A percentile compares a stretch with the other conserved stretches of the same genome.
Evolutionary conservation across 164 flowering plant genomes (phyloP).

Genomic region (Vitis rotundifolia): DNA sequence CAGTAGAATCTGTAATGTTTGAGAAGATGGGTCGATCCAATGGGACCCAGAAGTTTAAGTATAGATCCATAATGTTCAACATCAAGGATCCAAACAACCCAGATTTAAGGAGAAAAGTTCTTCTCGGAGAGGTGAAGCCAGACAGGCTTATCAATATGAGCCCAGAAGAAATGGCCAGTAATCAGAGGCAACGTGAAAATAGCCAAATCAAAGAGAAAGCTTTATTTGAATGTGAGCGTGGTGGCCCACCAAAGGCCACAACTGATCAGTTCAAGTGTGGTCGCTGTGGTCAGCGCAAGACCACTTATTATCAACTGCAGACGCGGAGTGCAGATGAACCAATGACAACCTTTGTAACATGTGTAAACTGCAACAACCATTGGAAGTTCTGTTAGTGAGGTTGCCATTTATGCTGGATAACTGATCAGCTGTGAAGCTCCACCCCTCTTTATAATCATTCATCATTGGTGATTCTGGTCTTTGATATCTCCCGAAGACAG

Average conservation of each 20-base stretch:
- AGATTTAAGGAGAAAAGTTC: conserved; percentile 83
- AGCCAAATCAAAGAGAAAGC: conserved; percentile 71
- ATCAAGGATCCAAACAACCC: conserved; percentile 86
- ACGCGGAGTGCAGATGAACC: conserved; percentile 99
- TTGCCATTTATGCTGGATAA: no score
- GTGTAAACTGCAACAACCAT: conserved; percentile 84
- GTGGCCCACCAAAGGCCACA: conserved; percentile 55
- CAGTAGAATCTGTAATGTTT: conserved; percentile 80
- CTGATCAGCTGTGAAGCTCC: no score
- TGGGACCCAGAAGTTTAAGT: conserved; percentile 75
- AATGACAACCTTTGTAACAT: conserved; percentile 91
- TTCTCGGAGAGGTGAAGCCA: conserved; percentile 69
- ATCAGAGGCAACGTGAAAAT: conserved; percentile 56
- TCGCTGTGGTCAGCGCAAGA: conserved; percentile 78
- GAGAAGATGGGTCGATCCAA: conserved; percentile 73
- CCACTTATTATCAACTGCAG: conserved; percentile 87
- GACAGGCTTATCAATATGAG: conserved; percentile 58
- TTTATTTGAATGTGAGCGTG: conserved; percentile 76
- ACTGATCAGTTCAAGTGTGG: conserved; percentile 91
- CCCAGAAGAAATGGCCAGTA: conserved; percentile 91
- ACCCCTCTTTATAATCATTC: no score
- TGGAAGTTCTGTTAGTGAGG: conserved; percentile 66
- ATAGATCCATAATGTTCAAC: conserved; percentile 88
- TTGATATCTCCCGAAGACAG: no score
- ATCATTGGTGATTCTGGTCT: no score